Base-by-base conservation (phyloP, 129 eudicot genomes). In the Saposhnikovia divaricata region DNA sequence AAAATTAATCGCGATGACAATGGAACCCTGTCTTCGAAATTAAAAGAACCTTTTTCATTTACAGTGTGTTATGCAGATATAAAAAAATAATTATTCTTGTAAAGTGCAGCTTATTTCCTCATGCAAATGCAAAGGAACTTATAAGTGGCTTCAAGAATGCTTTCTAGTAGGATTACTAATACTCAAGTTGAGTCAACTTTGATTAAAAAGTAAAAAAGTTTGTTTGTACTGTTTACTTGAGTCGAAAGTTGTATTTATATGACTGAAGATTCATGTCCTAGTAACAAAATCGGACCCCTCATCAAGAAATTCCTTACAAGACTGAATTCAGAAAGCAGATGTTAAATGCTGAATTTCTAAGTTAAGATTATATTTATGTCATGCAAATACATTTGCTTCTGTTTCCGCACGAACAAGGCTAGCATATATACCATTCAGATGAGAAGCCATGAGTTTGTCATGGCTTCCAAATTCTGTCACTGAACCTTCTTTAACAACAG, bases 311-410 rank as follows among this genome's bases (percentile, higher is more conserved):
- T 19, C 48, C 75, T 19, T 37, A 42, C 48, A 40, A 40, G 75
- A 40, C 75, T 71, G 48, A 21, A 40, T 71, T 71, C 37, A 4
- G 51, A 43, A 40, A 43, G 50, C 59, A 74, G 59, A 45, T 44
- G 40, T 10, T 44, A 45, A 4, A n/a, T 21, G 40, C 10, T 44
- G 48, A 45, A 13, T 31, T 45, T 74, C 57, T 74, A 43, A 25
- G 59, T 42, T 8, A 42, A 72, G 51, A 42, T 39, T 3, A 37
- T 27, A 74, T 61, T 43, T 3, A 50, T 25, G 38, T 86, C 89
- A 91, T 65, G 97, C 85, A 84, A 92, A 90, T 57, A 92, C 93
- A 80, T 85, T 85, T 70, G 97, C 95, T 84, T 92, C 97, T 61
- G 90, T 88, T 84, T 92, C 95, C 11, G 95, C 95, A n/a, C 92